Conservation (phyloP, 2,329 filamentous ascomycete genomes). For the Pseudopyricularia javanii region DNA sequence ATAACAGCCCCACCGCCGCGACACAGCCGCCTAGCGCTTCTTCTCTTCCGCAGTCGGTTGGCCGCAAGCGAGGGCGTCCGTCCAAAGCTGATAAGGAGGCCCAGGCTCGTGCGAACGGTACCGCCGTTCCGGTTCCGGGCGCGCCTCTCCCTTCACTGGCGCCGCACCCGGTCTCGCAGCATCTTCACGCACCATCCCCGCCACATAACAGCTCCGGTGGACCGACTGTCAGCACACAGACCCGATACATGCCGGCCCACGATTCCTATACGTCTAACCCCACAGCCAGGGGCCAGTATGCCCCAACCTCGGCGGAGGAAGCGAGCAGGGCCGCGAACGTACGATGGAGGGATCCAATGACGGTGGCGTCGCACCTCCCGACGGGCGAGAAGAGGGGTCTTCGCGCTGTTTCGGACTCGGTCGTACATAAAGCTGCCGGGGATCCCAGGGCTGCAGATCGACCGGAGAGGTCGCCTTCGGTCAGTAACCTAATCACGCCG, state of each 20-base stretch:
- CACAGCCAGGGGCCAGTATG: neutral
- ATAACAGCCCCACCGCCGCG: constrained; percentile 4
- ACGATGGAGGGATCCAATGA: constrained; percentile 1
- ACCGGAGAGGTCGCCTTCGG: constrained; percentile 7
- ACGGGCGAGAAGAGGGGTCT: neutral
- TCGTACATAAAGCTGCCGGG: neutral
- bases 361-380: neutral
- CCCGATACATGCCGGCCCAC: neutral
- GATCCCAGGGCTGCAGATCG: neutral
- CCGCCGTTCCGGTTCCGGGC: constrained; percentile 9
- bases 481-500: constrained; percentile 8
- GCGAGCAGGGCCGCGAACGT: neutral
- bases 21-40: constrained; percentile 6
- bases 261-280: neutral
- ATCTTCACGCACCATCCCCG: constrained; percentile 1
- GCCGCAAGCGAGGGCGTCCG: constrained; percentile 19
- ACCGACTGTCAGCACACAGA: neutral
- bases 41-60: constrained; percentile 4
- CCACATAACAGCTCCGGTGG: neutral
- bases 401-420: neutral
- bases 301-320: neutral
- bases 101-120: constrained; percentile 11
- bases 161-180: constrained; percentile 6
- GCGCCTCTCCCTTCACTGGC: constrained; percentile 10
- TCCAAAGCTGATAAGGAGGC: constrained; percentile 18